Conservation (phyloP, 2,329 filamentous ascomycete genomes). For the Pseudocercospora macadamiae region DNA sequence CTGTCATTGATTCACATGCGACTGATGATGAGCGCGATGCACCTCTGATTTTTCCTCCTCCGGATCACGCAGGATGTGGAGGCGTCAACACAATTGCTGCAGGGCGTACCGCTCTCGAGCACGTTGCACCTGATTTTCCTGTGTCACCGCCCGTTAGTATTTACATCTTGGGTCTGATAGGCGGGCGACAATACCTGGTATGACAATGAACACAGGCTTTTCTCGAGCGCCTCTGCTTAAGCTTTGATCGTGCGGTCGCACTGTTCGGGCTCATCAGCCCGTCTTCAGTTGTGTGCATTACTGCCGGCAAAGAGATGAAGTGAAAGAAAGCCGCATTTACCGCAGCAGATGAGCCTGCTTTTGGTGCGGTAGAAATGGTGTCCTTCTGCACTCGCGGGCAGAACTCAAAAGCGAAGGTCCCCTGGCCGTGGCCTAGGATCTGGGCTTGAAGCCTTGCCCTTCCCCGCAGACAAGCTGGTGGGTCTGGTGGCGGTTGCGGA, state of each 20-base stretch:
- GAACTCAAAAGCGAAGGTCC: constrained; percentile 2
- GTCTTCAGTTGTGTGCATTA: constrained; percentile 2
- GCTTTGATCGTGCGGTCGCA: constrained; percentile 20
- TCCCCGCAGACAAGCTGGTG: constrained; percentile 4
- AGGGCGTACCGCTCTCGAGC: constrained; percentile 26
- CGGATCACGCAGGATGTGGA: constrained; percentile 25
- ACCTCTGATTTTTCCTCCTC: constrained; percentile 29
- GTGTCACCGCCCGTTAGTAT: neutral
- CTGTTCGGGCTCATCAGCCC: constrained; percentile 16
- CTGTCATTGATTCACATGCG: constrained; percentile 1
- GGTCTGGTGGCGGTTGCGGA: constrained; percentile 1
- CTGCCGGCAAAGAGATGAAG: constrained; percentile 11
- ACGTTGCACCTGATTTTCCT: constrained; percentile 28
- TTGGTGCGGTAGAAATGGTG: constrained; percentile 3
- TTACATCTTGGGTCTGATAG: neutral
- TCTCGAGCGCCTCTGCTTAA: constrained; percentile 27
- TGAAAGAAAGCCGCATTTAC: constrained; percentile 18
- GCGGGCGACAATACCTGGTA: constrained; percentile 15
- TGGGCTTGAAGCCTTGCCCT: constrained; percentile 7
- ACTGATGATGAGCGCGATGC: neutral
- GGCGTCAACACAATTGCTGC: constrained; percentile 28
- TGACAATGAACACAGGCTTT: constrained; percentile 29
- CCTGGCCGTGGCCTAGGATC: neutral
- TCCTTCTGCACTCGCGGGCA: neutral
- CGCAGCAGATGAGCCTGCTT: constrained; percentile 9